Percentiles rank a stretch among this genome's conserved stretches.
Conservation (phyloP, 192 early-diverging fungal species). For the Allomyces javanicus region DNA sequence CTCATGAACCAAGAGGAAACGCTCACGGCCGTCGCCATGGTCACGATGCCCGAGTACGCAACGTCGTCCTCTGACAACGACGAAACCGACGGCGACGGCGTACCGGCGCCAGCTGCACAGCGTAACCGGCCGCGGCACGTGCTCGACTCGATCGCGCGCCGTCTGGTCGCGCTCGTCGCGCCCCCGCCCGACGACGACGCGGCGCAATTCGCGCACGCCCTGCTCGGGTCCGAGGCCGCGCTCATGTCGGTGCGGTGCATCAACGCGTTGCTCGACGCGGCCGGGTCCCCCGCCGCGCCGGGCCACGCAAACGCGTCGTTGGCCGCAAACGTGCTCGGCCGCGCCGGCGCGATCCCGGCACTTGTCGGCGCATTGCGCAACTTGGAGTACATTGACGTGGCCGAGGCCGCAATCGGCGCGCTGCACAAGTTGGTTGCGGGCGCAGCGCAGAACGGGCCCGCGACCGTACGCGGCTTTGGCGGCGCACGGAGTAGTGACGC, state of each 20-base stretch:
- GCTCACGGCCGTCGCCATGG: not conserved
- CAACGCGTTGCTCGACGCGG: not conserved
- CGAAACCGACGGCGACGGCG: not conserved
- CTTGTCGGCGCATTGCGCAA: not conserved
- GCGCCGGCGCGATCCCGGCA: not conserved
- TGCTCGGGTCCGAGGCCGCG: not conserved
- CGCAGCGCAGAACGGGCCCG: not conserved
- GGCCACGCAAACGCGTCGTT: not conserved
- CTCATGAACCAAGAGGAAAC: not conserved
- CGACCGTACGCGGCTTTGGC: not conserved
- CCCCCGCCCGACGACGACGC: not conserved
- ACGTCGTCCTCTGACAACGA: not conserved
- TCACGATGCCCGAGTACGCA: not conserved
- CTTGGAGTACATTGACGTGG: not conserved
- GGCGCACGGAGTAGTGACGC: not conserved
- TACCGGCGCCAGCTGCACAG: not conserved
- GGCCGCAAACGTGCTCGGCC: not conserved
- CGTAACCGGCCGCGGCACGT: not conserved
- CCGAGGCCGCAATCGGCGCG: not conserved
- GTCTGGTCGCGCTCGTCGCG: not conserved
- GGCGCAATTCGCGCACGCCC: not conserved
- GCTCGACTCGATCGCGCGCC: not conserved
- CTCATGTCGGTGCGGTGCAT: not conserved
- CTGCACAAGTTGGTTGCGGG: not conserved
- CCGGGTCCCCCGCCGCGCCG: not conserved